Base-by-base conservation (phyloP, 805 yeast species). In the Torulaspora gathmanii region DNA sequence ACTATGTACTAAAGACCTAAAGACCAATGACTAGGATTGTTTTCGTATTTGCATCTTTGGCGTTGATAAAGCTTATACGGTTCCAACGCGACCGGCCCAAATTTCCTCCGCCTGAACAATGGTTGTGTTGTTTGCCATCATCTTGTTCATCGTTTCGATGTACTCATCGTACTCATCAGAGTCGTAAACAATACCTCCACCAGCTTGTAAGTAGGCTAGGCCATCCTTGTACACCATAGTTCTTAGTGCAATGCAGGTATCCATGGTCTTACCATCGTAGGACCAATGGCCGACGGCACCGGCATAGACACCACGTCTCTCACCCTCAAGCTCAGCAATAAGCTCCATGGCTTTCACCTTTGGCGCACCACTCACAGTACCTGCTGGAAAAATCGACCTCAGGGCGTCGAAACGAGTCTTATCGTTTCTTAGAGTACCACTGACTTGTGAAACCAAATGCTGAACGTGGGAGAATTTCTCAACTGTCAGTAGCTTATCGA, bases 271-370 rank as follows among this genome's bases (percentile, higher is more conserved):
- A n/a, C 91, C 88, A 59, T 89, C 96, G 63, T 90, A 93, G 1
- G 96, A 89, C 96, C 97, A 93, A 64, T 86, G 85, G 6, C 99
- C 99, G 15, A 93, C 98, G 2, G 99, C 99, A 50, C 99, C 99
- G 0, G 99, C 99, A 62, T 93, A 93, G 7, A 91, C 90, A 37
- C 98, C 99, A 61, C 99, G 76, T 60, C 88, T 87, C 63, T 91
- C 98, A 50, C 79, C 76, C 63, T 93, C 99, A 38, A 91, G 70
- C 63, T 87, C 95, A 15, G 86, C 84, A 56, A 93, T 88, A 35
- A 93, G 72, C 67, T 90, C 95, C 98, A 93, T 93, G 8, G 99
- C 99, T 57, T 79, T 80, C 33, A 93, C 95, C 68, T 93, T 93
- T 45, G 99, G 99, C 2, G 99, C 98, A 31, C 99, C 99, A 45